Percentiles rank a stretch among this genome's conserved stretches.
Evolutionary conservation across 164 flowering plant species (phyloP).

Genomic region (Magnolia officinalis): DNA sequence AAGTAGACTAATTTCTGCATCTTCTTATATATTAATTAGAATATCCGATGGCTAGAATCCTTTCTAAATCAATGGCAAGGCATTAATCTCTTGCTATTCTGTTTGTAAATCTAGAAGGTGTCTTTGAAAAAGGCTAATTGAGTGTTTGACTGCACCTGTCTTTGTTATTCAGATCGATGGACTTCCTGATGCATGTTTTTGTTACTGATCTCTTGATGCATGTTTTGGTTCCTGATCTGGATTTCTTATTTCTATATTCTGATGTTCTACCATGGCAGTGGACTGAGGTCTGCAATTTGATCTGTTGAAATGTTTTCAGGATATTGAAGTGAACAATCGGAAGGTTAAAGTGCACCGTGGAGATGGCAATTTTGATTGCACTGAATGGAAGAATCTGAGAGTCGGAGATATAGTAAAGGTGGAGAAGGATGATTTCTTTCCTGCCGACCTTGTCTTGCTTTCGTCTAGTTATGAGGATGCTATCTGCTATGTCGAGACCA

Average conservation of each 20-base stretch:
- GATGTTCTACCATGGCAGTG: not conserved
- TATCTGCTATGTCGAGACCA: constrained; percentile 91
- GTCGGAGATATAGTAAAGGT: constrained; percentile 92
- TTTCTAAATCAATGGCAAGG: not conserved
- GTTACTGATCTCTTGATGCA: not conserved
- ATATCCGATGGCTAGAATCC: not conserved
- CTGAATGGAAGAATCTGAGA: constrained; percentile 71
- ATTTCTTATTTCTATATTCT: constrained; percentile 2
- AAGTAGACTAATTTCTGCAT: no score
- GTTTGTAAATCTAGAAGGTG: not conserved
- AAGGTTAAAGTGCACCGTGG: constrained; percentile 62
- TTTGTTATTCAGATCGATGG: not conserved
- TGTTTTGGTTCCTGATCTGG: not conserved
- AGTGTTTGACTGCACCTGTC: not conserved
- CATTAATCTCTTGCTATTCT: not conserved
- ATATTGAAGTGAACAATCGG: constrained; percentile 77
- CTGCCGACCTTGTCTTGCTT: constrained; percentile 84
- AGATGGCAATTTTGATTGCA: constrained; percentile 52
- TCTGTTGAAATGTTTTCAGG: constrained; percentile 40
- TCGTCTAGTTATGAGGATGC: constrained; percentile 88
- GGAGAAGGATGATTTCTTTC: constrained; percentile 81
- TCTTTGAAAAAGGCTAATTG: not conserved
- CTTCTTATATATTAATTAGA: not conserved
- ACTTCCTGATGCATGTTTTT: not conserved
- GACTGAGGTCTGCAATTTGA: not conserved